Evolutionary conservation across 2,329 filamentous ascomycete genomes (phyloP).

Genomic region (Mariannaea sp.): DNA sequence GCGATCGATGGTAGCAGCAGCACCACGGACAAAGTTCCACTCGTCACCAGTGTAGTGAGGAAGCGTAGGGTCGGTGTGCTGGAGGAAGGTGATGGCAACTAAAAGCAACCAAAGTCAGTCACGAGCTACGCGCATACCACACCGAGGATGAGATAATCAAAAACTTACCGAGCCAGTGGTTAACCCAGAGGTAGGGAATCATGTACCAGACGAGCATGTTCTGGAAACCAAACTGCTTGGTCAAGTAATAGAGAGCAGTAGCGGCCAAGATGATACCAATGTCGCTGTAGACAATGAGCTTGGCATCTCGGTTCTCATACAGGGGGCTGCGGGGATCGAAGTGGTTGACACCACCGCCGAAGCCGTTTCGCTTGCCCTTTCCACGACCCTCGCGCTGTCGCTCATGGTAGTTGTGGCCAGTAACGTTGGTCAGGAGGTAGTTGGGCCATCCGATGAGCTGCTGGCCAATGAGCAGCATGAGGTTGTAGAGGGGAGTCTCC

Average conservation of each 20-base stretch:
- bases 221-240: slow-evolving; percentile 77
- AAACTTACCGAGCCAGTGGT: slow-evolving; percentile 93
- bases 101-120: slow-evolving; percentile 68
- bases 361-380: slow-evolving; percentile 87
- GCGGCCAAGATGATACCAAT: slow-evolving; percentile 72
- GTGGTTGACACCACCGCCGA: slow-evolving; percentile 85
- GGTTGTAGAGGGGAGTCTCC: slow-evolving; percentile 88
- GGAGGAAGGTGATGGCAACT: slow-evolving; percentile 97
- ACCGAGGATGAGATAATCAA: not conserved
- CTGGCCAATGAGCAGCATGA: slow-evolving; percentile 75
- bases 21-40: slow-evolving; percentile 94
- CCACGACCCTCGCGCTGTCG: slow-evolving; percentile 91
- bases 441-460: slow-evolving; percentile 92
- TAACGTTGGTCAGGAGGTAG: slow-evolving; percentile 91
- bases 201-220: slow-evolving; percentile 97
- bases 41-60: slow-evolving; percentile 86
- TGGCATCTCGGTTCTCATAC: slow-evolving; percentile 89
- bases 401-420: slow-evolving; percentile 94
- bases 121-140: slow-evolving; percentile 36
- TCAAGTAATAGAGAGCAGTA: slow-evolving; percentile 68
- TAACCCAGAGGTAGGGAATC: slow-evolving; percentile 94
- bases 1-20: slow-evolving; percentile 93
- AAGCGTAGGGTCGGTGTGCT: slow-evolving; percentile 93
- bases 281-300: slow-evolving; percentile 85
- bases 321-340: slow-evolving; percentile 87